Conservation (phyloP, 2,329 filamentous ascomycete species). For the Byssochlamys sp. region DNA sequence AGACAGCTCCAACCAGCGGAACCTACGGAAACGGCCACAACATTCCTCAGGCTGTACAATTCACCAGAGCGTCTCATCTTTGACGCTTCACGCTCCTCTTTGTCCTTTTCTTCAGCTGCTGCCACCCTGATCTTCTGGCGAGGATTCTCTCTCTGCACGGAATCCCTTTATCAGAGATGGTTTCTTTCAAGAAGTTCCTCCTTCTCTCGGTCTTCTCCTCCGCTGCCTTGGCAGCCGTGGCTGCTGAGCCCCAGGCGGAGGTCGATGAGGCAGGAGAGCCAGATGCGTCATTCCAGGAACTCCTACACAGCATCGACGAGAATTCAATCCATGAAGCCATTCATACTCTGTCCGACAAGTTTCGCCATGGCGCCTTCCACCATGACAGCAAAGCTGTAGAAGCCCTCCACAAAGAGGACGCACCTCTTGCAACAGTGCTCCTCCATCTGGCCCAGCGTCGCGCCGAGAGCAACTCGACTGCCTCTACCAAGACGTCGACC, state of each 20-base stretch:
- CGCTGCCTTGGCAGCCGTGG: not conserved
- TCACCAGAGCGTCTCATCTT: not conserved
- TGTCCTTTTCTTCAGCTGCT: not conserved
- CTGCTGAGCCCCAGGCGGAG: not conserved
- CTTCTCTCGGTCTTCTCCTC: not conserved
- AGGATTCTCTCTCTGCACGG: not conserved
- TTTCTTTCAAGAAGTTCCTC: not conserved
- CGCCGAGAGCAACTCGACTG: constrained; percentile 15
- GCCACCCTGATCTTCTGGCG: not conserved
- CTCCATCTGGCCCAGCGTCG: constrained; percentile 56
- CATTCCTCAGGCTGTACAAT: not conserved
- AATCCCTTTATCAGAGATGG: not conserved
- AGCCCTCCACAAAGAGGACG: constrained; percentile 52
- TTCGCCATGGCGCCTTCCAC: constrained; percentile 59
- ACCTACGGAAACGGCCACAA: not conserved
- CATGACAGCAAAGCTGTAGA: constrained; percentile 56
- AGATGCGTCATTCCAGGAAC: constrained; percentile 39
- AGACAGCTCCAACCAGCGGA: not conserved
- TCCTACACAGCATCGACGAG: constrained; percentile 49
- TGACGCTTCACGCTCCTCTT: not conserved
- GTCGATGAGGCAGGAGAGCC: not conserved
- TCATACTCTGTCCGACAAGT: constrained; percentile 54
- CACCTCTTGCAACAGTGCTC: constrained; percentile 53
- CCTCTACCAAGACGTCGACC: constrained; percentile 6
- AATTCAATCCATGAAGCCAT: constrained; percentile 57